Conservation (phyloP, 2,329 filamentous ascomycete species). For the Sporothrix curviconia region DNA sequence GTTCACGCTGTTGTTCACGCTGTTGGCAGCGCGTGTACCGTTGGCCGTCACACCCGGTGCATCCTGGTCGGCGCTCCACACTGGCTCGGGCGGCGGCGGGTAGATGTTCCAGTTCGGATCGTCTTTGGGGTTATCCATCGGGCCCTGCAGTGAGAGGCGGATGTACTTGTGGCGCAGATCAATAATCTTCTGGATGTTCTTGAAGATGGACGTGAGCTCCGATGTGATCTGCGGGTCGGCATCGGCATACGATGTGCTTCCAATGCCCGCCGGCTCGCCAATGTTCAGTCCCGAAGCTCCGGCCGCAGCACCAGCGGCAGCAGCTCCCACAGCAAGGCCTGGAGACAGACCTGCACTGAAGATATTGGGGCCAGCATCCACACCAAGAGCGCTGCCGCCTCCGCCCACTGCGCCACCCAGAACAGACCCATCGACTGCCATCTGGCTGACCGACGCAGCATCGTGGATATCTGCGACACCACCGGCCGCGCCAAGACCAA, state of each 20-base stretch:
- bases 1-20: slow-evolving; percentile 36
- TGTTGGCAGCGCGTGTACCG: slow-evolving; percentile 30
- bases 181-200: slow-evolving; percentile 82
- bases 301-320: slow-evolving; percentile 17
- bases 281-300: slow-evolving; percentile 27
- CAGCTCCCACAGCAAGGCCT: not conserved
- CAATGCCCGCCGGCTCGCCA: slow-evolving; percentile 51
- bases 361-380: slow-evolving; percentile 16
- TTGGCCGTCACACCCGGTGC: slow-evolving; percentile 16
- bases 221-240: slow-evolving; percentile 74
- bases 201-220: slow-evolving; percentile 80
- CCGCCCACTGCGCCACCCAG: slow-evolving; percentile 15
- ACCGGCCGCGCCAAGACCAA: not conserved
- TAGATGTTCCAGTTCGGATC: slow-evolving; percentile 80
- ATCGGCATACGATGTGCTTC: slow-evolving; percentile 61
- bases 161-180: slow-evolving; percentile 88
- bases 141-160: slow-evolving; percentile 71
- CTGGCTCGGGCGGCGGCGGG: slow-evolving; percentile 82
- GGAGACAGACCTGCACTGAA: slow-evolving; percentile 15
- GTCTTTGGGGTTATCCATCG: slow-evolving; percentile 83
- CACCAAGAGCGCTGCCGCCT: slow-evolving; percentile 17
- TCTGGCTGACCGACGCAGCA: slow-evolving; percentile 7
- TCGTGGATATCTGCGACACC: slow-evolving; percentile 4
- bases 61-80: slow-evolving; percentile 61
- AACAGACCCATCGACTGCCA: slow-evolving; percentile 13